A percentile compares a stretch with the other conserved stretches of the same genome.
These are phyloP conservation scores for Cytospora chrysosperma DNA, from an alignment of 2,329 filamentous ascomycete species.

Conservation along the genomic window DNA sequence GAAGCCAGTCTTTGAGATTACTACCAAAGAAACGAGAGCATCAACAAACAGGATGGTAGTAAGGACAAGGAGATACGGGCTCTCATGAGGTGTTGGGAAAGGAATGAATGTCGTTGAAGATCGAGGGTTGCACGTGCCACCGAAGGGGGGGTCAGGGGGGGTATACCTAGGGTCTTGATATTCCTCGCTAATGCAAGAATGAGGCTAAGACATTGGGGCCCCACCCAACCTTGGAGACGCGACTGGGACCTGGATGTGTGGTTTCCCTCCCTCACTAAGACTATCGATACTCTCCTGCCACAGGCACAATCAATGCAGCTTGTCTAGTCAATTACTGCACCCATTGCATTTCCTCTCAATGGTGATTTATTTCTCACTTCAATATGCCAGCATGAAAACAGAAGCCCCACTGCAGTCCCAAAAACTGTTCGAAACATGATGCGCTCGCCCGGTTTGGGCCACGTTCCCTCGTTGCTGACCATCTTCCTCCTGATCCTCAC, in stretches of 20 bases:
- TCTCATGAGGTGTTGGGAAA: not conserved
- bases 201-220: conserved; percentile 11
- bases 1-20: too few relatives aligned
- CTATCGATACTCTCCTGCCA: not conserved
- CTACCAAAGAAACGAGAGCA: too few relatives aligned
- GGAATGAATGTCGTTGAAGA: not conserved
- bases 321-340: not conserved
- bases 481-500: conserved; percentile 26
- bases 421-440: conserved; percentile 22
- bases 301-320: not conserved
- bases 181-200: conserved; percentile 4
- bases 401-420: not conserved
- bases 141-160: not conserved
- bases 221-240: not conserved
- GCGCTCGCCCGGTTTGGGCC: conserved; percentile 18
- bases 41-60: too few relatives aligned
- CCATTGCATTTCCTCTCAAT: not conserved
- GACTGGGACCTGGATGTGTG: not conserved
- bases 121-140: not conserved
- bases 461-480: conserved; percentile 24
- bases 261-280: not conserved
- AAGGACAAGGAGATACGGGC: too few relatives aligned
- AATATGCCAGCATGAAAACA: conserved; percentile 18
- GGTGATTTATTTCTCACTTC: not conserved
- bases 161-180: not conserved